phyloP scores from a whole-genome alignment of 257 asterid species.

The Echites panduratus region DNA sequence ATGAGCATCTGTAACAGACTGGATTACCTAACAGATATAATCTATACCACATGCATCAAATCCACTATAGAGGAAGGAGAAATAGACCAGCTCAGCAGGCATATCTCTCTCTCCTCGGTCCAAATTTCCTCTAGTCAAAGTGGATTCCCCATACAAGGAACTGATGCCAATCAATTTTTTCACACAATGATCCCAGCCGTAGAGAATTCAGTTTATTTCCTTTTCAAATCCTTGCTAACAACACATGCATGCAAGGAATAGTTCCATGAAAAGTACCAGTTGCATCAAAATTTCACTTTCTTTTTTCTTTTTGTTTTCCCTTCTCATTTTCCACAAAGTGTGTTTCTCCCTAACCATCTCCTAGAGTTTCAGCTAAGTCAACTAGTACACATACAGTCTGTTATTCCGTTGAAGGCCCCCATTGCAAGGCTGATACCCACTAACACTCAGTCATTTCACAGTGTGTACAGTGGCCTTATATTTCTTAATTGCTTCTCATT shows the following conservation, averaged over 20 bases:
- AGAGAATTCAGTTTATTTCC: neutral
- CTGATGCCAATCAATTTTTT: neutral
- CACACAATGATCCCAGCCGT: neutral
- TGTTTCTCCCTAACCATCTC: neutral
- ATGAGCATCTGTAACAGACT: neutral
- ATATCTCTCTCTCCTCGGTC: neutral
- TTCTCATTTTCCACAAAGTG: neutral
- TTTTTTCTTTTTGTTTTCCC: neutral
- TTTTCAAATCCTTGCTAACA: neutral
- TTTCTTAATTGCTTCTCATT: neutral
- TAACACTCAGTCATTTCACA: neutral
- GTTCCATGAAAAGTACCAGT: neutral
- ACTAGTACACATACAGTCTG: neutral
- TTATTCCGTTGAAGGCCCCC: neutral
- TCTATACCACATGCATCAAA: neutral
- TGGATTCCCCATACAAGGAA: neutral
- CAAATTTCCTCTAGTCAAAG: neutral
- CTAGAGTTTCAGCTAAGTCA: neutral
- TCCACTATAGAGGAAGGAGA: neutral
- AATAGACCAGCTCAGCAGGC: neutral
- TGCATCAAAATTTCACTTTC: neutral
- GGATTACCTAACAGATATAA: neutral
- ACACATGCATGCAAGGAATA: too few species aligned
- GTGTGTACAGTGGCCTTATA: neutral
- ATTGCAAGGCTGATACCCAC: neutral